Evolutionary conservation across 2,329 filamentous ascomycete genomes (phyloP), one percentile per base, ranked within the genome.

Genomic region (Fusarium caatingaense): DNA sequence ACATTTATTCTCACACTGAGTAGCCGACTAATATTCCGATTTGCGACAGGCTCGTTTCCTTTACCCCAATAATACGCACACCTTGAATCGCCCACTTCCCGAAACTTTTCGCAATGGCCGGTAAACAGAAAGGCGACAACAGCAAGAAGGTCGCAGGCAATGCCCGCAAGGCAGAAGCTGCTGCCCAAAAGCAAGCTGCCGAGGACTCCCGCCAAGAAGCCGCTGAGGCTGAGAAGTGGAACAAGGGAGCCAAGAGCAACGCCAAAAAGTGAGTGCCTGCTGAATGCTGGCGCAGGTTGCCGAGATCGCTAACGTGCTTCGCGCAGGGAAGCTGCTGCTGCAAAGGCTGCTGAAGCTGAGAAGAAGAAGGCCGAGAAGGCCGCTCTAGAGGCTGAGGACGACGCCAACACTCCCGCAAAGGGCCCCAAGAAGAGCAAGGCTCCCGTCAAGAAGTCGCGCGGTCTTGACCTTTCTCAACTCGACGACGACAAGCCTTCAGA

Each of bases 311-410:
- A 25, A 75, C 69, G 23, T 28, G 12, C 18, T 41, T 18, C 49
- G 18, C 23, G 5, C 5, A 82, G 80, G 73, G 80, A 82, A 54
- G 78, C 78, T 6, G 79, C 81, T 28, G 80, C 76, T 6, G 76
- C 78, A 73, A 97, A 94, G 78, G 93, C 97, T 74, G 91, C 92
- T 37, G 93, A 94, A 56, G 92, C 92, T 51, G 90, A 90, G 51
- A 97, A 95, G 82, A 94, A 97, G 83, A 98, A 97, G 83, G 95
- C 94, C 54, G 96, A 98, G 79, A 92, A 92, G 51, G 94, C 97
- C 3, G 93, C 94, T 13, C 83, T 94, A 25, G 83, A 94, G 40
- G 91, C 89, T 60, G 94, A 92, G 77, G 96, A 99, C 81, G 95
- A 98, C 78, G 91, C 87, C 68, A 85, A 74, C 73, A 78, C 87